Evolutionary conservation across 495 filamentous ascomycete species (phyloP).

Genomic region (Aspergillus conjunctus): DNA sequence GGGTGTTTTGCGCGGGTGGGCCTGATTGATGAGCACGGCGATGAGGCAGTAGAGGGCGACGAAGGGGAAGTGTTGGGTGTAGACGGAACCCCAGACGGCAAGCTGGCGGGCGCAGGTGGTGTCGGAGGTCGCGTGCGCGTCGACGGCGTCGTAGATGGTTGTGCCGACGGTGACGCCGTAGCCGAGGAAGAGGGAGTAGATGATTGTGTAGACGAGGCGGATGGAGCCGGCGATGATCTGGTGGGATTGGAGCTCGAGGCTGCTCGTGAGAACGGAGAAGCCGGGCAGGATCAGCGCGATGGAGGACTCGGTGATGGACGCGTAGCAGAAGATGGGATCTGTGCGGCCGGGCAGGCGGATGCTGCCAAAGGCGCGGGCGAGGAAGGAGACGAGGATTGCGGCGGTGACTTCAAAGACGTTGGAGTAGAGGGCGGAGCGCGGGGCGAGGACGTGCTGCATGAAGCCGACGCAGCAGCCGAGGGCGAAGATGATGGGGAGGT

Average conservation of each 20-base stretch:
- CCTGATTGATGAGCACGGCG: constrained; percentile 84
- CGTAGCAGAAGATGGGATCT: constrained; percentile 80
- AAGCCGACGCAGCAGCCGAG: constrained; percentile 81
- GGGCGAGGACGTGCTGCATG: constrained; percentile 79
- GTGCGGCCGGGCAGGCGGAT: constrained; percentile 58
- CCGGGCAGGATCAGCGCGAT: constrained; percentile 93
- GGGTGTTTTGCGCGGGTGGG: constrained; percentile 85
- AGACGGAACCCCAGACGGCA: constrained; percentile 44
- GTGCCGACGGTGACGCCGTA: constrained; percentile 95
- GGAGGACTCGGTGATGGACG: constrained; percentile 83
- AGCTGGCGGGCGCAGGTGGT: constrained; percentile 66
- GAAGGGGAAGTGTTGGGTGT: constrained; percentile 55
- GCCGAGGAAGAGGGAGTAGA: constrained; percentile 92
- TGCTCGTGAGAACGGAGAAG: constrained; percentile 78
- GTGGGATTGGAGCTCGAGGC: constrained; percentile 84
- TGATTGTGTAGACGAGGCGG: constrained; percentile 93
- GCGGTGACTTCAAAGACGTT: constrained; percentile 93
- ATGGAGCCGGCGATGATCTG: constrained; percentile 89
- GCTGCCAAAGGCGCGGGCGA: constrained; percentile 83
- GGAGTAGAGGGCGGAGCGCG: constrained; percentile 71
- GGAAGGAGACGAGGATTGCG: constrained; percentile 81
- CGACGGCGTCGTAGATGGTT: constrained; percentile 82
- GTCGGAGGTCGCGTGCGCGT: constrained; percentile 68
- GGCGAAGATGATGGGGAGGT: constrained; percentile 84
- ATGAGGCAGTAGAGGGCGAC: constrained; percentile 79